These are phyloP conservation scores for Podospora conica DNA, from an alignment of 495 filamentous ascomycete species.

Conservation along the genomic window DNA sequence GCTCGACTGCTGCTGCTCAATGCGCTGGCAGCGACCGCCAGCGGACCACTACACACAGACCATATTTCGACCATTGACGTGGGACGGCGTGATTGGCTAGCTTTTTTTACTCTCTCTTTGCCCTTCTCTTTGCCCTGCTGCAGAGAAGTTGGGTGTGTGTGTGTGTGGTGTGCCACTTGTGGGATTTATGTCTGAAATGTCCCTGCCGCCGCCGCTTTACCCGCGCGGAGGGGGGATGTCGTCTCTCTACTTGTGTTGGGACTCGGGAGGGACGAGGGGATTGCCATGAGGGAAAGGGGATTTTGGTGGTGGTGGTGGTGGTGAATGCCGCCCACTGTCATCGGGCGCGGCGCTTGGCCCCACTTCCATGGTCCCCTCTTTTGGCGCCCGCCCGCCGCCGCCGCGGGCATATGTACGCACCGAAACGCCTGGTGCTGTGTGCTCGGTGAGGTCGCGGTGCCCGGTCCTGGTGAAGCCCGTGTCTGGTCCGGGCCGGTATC, in stretches of 20 bases:
- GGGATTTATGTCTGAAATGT: no score
- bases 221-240: not conserved
- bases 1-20: no score
- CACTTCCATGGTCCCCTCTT: not conserved
- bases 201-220: not conserved
- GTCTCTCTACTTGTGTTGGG: not conserved
- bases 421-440: not conserved
- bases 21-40: not conserved
- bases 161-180: not conserved
- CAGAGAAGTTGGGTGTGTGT: not conserved
- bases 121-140: no score
- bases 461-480: not conserved
- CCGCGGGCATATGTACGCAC: not conserved
- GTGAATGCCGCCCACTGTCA: not conserved
- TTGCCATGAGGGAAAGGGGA: no score
- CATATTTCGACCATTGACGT: slow-evolving; percentile 31
- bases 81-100: slow-evolving; percentile 29
- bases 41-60: slow-evolving; percentile 25
- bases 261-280: not conserved
- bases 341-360: not conserved
- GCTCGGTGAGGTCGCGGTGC: not conserved
- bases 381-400: not conserved
- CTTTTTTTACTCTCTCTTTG: not conserved
- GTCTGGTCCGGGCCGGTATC: not conserved
- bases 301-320: not conserved